These are phyloP conservation scores for Silene conica DNA, from an alignment of 148 eudicot genomes.

Conservation along the genomic window DNA sequence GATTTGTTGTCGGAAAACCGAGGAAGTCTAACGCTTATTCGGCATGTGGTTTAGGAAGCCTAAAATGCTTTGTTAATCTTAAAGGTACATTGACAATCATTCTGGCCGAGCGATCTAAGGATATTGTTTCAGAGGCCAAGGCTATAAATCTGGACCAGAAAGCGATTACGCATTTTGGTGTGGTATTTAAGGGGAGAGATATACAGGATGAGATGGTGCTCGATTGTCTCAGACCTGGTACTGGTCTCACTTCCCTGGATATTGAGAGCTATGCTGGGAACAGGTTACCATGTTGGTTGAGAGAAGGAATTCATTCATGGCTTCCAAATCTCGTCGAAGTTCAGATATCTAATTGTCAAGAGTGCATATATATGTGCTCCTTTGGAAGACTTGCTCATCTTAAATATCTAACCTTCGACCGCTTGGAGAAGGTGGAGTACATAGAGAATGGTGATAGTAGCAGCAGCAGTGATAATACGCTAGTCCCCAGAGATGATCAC, in stretches of 20 bases:
- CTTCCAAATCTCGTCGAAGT: constrained; percentile 2
- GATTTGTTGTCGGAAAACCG: not conserved
- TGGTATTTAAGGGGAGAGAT: not conserved
- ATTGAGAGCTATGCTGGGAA: not conserved
- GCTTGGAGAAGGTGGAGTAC: constrained; percentile 3
- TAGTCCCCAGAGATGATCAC: not conserved
- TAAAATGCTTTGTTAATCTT: no score
- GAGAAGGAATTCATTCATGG: not conserved
- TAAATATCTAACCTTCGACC: no score
- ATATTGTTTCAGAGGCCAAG: no score
- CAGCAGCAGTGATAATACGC: not conserved
- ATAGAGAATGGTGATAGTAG: not conserved
- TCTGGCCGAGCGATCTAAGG: no score
- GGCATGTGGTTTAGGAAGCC: no score
- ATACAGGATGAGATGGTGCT: not conserved
- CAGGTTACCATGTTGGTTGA: not conserved
- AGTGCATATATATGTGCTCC: no score
- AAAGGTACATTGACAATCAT: no score
- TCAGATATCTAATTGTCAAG: not conserved
- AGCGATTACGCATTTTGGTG: not conserved
- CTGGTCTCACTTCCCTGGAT: not conserved
- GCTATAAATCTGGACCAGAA: no score
- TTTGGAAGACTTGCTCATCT: no score
- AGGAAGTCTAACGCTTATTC: no score
- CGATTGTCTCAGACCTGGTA: not conserved